Conservation (phyloP, 2,329 filamentous ascomycete species). For the Fusarium luffae region DNA sequence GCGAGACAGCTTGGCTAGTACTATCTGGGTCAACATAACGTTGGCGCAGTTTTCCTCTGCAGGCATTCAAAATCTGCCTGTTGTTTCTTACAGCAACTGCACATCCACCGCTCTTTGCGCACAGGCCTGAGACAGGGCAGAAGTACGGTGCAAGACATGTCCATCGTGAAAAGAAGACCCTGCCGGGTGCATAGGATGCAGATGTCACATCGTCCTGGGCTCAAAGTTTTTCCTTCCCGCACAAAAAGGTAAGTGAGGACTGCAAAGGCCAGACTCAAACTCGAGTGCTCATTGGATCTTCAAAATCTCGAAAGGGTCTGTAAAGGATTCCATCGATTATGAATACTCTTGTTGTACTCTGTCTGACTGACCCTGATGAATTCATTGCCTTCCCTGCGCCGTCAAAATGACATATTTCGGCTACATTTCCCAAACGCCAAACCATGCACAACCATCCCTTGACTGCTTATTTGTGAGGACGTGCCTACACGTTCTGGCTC, state of each 20-base stretch:
- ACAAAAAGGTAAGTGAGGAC: not conserved
- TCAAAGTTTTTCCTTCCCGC: not conserved
- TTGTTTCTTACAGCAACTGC: constrained; percentile 1
- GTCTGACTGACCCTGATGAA: constrained; percentile 35
- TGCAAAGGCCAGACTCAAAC: not conserved
- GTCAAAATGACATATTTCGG: constrained; percentile 39
- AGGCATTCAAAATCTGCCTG: constrained; percentile 7
- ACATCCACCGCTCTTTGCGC: constrained; percentile 41
- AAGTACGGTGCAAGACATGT: not conserved
- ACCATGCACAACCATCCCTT: constrained; percentile 44
- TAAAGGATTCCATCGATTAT: constrained; percentile 18
- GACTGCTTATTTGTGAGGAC: constrained; percentile 17
- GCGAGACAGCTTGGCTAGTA: constrained; percentile 29
- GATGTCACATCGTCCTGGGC: not conserved
- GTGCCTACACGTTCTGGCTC: constrained; percentile 50
- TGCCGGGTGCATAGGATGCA: not conserved
- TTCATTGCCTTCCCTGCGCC: constrained; percentile 46
- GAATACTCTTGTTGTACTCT: constrained; percentile 20
- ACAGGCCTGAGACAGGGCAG: constrained; percentile 20
- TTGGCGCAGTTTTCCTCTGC: constrained; percentile 14
- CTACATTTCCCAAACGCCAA: constrained; percentile 50
- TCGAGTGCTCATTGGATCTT: not conserved
- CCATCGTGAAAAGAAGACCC: not conserved
- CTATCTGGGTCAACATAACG: constrained; percentile 9
- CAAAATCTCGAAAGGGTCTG: constrained; percentile 9